Evolutionary conservation across 768 basidiomycete genomes (phyloP), one percentile per base, ranked within the genome.

Genomic region (Serendipita sp.): DNA sequence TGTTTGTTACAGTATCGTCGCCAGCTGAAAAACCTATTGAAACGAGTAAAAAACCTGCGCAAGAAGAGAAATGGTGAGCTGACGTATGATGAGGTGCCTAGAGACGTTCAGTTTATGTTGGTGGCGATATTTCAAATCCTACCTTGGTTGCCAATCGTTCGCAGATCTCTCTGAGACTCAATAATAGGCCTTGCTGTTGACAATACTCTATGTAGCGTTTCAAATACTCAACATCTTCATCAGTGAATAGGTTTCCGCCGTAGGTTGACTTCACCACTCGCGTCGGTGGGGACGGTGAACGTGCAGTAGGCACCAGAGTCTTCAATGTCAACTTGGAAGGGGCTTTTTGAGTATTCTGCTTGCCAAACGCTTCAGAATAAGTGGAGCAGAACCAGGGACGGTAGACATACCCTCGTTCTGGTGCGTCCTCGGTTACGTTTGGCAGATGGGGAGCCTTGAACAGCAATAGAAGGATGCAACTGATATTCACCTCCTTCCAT

Each of bases 161-260:
- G 67, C 90, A 92, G 50, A 92, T 92, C 71, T 92, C 90, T 45
- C 90, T 80, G 65, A 92, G 68, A 70, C 81, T 90, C 45, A 92
- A 75, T 7, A 90, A 87, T 5, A 90, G 72, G 41, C 90, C 89
- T 71, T 90, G 86, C 62, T 90, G 88, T 68, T 90, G 88, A 69
- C 90, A 92, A 68, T 90, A 92, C 67, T 90, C 88, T 50, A 92
- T 92, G 70, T 92, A 92, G 70, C 83, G 85, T 69, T 90, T 89
- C 65, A 92, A 78, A 70, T 91, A 92, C 38, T 81, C 62, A 43
- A 92, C 82, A 69, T 92, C 90, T 53, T 91, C 90, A 1, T 84
- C 78, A 0, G 90, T 92, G 69, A 92, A 92, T 42, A 90, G 71
- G 69, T 92, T 91, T 14, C 90, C 90, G 45, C 90, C 90, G 68